phyloP scores from a whole-genome alignment of 495 filamentous ascomycete genomes.

The Cercophora scortea region DNA sequence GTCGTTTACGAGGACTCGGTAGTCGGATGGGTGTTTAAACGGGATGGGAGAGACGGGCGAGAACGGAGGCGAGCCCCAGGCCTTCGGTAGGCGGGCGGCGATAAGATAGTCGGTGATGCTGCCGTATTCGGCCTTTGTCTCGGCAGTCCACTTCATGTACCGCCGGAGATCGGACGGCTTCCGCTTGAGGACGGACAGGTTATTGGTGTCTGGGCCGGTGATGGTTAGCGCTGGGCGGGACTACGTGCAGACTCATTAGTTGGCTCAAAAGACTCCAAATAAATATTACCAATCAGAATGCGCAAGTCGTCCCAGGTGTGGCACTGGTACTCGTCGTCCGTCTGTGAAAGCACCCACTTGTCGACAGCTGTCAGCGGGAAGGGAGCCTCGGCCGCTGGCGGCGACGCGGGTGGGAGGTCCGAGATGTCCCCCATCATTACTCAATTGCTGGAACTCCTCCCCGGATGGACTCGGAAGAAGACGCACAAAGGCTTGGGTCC shows the following conservation, averaged over 20 bases:
- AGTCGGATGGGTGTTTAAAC: conserved; percentile 64
- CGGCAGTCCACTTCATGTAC: conserved; percentile 71
- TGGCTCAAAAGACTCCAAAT: conserved; percentile 1
- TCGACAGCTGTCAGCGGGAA: conserved; percentile 62
- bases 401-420: neutral
- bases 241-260: neutral
- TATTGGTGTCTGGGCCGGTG: conserved; percentile 47
- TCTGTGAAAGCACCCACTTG: conserved; percentile 55
- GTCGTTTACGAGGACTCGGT: conserved; percentile 73
- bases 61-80: conserved; percentile 57
- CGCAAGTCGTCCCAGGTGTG: conserved; percentile 66
- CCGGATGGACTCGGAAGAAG: too few species aligned
- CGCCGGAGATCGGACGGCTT: conserved; percentile 75
- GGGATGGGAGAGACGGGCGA: conserved; percentile 44
- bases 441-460: too few species aligned
- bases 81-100: conserved; percentile 52
- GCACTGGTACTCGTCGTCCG: conserved; percentile 58
- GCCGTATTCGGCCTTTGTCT: conserved; percentile 65
- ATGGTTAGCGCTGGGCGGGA: conserved; percentile 6
- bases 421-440: conserved; percentile 17
- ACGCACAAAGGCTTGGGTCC: too few species aligned
- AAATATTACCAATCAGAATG: conserved; percentile 51
- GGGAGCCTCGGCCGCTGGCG: conserved; percentile 29
- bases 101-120: conserved; percentile 71
- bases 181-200: conserved; percentile 68